Evolutionary conservation across 2,329 filamentous ascomycete species (phyloP).

Genomic region (Cordyceps javanica): DNA sequence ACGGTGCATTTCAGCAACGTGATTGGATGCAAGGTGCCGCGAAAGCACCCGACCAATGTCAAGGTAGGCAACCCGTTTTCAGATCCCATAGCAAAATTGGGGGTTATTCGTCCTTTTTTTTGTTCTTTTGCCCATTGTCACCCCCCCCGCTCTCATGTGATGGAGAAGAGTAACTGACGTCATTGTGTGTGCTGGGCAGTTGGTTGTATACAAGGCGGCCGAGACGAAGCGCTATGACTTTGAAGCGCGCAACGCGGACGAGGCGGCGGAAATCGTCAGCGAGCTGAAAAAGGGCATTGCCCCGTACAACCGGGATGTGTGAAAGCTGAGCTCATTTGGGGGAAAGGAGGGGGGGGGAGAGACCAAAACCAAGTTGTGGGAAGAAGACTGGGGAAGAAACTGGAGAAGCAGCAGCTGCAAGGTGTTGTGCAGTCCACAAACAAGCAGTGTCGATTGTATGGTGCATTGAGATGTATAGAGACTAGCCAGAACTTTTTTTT

Average conservation of each 20-base stretch:
- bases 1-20: slow-evolving; percentile 79
- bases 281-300: slow-evolving; percentile 73
- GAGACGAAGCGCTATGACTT: slow-evolving; percentile 83
- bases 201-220: slow-evolving; percentile 66
- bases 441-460: background rate
- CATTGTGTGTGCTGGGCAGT: slow-evolving; percentile 32
- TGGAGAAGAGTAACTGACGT: slow-evolving; percentile 2
- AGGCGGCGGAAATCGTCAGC: slow-evolving; percentile 71
- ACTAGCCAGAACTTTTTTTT: too few relatives aligned
- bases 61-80: too few relatives aligned
- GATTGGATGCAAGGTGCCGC: slow-evolving; percentile 72
- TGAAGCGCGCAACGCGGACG: slow-evolving; percentile 64
- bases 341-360: background rate
- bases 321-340: background rate
- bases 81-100: too few relatives aligned
- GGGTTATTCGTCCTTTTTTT: background rate
- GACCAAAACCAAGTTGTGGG: too few relatives aligned
- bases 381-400: background rate
- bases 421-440: too few relatives aligned
- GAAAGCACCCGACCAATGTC: slow-evolving; percentile 75
- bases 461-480: background rate
- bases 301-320: slow-evolving; percentile 50
- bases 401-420: background rate
- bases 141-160: background rate
- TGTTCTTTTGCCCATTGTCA: background rate